Base-by-base conservation (phyloP, 1,284 basidiomycete genomes). In the Leccinum laetum region DNA sequence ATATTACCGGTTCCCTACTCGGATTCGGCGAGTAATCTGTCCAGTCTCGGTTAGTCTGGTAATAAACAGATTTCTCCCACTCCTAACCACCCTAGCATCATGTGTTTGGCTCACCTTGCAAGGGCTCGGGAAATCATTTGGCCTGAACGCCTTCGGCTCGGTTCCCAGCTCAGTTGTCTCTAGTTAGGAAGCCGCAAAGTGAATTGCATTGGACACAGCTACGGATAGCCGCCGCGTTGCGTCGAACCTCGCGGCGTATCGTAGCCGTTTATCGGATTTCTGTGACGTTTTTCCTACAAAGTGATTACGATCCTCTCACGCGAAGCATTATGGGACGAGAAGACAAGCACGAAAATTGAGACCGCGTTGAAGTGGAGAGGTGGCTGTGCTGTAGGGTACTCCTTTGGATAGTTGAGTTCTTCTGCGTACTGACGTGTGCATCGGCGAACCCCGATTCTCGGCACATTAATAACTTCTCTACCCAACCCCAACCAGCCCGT, bases 231-330 rank as follows among this genome's bases (percentile, higher is more conserved):
- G 21, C 49, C 46, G 46, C 46, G 11, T 21, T 52, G 21, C 21
- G 13, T 52, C 49, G 21, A 52, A 24, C 21, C 13, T 14, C 13
- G 11, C 49, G 49, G 49, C 18, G 5, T 52, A 13, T 52, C 21
- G 11, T 24, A 52, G 13, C 49, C 49, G 21, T 52, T 52, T 8
- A 41, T 58, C 29, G 16, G 9, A 57, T 11, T 32, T 66, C 32
- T 39, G 46, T 14, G 16, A 41, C 16, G 1, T 65, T 58, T 44
- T 14, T 18, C 46, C 46, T 13, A 21, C 18, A 49, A 13, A 21
- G 46, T 32, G 9, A 21, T 24, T 11, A 18, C 24, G 24, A 49
- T 21, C 24, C 68, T 68, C 69, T 65, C 55, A 60, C 46, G 35
- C 16, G 66, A 44, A 60, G 55, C 37, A 44, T n/a, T 14, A 16